Evolutionary conservation across 1,284 basidiomycete genomes (phyloP).

Genomic region (Melampsora allii-populina): DNA sequence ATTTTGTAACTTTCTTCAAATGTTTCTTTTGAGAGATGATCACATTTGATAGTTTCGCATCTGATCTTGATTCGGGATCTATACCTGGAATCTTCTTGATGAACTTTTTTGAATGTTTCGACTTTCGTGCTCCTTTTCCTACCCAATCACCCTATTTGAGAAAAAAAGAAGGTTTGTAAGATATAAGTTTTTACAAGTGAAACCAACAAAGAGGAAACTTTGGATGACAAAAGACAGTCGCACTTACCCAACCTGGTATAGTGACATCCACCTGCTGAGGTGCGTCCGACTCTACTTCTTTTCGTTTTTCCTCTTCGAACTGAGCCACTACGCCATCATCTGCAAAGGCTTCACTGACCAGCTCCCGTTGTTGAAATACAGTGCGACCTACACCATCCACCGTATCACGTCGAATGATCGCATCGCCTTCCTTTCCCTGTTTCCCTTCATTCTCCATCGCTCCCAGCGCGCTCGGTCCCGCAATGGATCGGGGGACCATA

Average conservation of each 20-base stretch:
- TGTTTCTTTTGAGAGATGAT: constrained; percentile 93
- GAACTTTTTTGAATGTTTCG: constrained; percentile 57
- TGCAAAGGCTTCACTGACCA: constrained; percentile 92
- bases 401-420: constrained; percentile 52
- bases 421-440: constrained; percentile 6
- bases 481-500: background rate
- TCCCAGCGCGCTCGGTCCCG: constrained; percentile 7
- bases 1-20: constrained; percentile 79
- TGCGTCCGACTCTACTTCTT: constrained; percentile 75
- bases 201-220: no score
- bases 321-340: constrained; percentile 90
- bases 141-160: constrained; percentile 79
- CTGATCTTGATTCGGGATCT: constrained; percentile 71
- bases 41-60: constrained; percentile 76
- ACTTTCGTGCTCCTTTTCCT: constrained; percentile 64
- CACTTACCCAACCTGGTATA: constrained; percentile 85
- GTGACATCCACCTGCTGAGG: constrained; percentile 80
- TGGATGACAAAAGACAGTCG: background rate
- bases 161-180: constrained; percentile 12
- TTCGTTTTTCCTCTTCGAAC: constrained; percentile 76
- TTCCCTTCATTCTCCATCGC: constrained; percentile 15
- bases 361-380: constrained; percentile 77
- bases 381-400: constrained; percentile 56
- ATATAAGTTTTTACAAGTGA: constrained; percentile 7
- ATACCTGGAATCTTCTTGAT: constrained; percentile 79